Evolutionary conservation across 441 rosid genomes (phyloP), one percentile per base, ranked within the genome.

Genomic region (Erysimum pusillum): DNA sequence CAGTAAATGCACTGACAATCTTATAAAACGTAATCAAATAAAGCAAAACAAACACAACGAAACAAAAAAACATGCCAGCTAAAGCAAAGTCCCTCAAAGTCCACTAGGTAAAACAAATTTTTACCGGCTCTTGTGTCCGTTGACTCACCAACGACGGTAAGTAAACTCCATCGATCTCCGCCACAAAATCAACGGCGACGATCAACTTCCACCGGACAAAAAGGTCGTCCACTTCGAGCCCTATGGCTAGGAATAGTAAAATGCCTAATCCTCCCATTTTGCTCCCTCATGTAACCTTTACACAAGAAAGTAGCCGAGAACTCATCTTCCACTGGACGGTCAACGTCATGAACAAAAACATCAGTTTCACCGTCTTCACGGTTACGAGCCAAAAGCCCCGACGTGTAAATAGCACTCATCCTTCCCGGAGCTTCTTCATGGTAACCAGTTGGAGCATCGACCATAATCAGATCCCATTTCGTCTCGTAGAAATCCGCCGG

Each of bases 391-490:
- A 90, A 82, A 77, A 90, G 60, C 48, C 95, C 95, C 18, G 95
- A 85, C 31, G 95, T 88, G 81, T 90, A 90, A 20, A 90, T 88
- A 7, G 95, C 95, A 4, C 75, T 87, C 95, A 90, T 90, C 68
- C 95, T 81, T 71, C 95, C 91, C 9, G 95, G 95, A 9, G 92
- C 91, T n/a, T 70, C 84, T 3, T 84, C 82, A 49, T 79, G 86
- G 70, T 83, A 88, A 35, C 95, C 95, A 8, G 95, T 90, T 4
- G 95, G 92, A 6, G 95, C 95, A 57, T 90, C 95, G 39, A 90
- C 92, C 92, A 90, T 90, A 3, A 90, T 90, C 75, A 90, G 41
- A 83, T 90, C 92, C 95, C 95, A 90, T 28, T 87, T 85, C 10
- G 77, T 59, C 8, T 88, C 87, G 69, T 90, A 90, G 12, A 88